A percentile compares a stretch with the other conserved stretches of the same genome.
phyloP scores from a whole-genome alignment of 257 asterid genomes.

The Euphrasia confusa region DNA sequence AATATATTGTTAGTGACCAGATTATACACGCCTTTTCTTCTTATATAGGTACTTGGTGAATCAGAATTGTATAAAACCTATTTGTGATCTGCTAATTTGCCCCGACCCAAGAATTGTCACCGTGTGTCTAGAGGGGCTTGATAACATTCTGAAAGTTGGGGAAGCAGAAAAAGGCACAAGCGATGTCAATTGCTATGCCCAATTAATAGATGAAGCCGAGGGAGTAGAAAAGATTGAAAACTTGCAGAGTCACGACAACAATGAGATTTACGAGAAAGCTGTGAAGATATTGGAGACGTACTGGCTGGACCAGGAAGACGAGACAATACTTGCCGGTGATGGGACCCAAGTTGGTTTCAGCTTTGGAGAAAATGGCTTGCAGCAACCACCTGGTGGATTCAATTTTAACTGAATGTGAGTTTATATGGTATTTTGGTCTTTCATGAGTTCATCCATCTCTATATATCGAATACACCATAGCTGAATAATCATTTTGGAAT shows the following conservation, averaged over 20 bases:
- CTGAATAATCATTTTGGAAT: not conserved
- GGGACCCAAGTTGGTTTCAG: conserved; percentile 56
- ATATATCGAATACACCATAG: not conserved
- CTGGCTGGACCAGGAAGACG: conserved; percentile 91
- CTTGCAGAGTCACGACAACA: conserved; percentile 85
- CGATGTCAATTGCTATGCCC: conserved; percentile 64
- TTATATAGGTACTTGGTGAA: conserved; percentile 65
- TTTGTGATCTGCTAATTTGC: conserved; percentile 80
- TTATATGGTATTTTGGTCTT: not conserved
- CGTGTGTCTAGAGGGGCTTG: conserved; percentile 83
- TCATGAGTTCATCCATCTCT: not conserved
- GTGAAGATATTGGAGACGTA: conserved; percentile 82
- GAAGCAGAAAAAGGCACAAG: conserved; percentile 70
- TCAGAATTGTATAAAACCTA: conserved; percentile 73
- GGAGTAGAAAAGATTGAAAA: conserved; percentile 85
- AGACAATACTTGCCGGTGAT: conserved; percentile 43
- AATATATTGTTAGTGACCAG: conserved; percentile 5
- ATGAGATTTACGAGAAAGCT: conserved; percentile 85
- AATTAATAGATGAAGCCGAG: conserved; percentile 73
- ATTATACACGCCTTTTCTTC: conserved; percentile 8
- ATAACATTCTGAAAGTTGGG: conserved; percentile 89
- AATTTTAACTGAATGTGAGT: conserved; percentile 60
- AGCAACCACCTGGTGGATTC: conserved; percentile 82
- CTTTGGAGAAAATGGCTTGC: conserved; percentile 62
- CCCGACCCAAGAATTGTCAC: conserved; percentile 89